Percentiles rank a stretch among this genome's conserved stretches.
Conservation (phyloP, 768 basidiomycete species). For the Lentinula detonsa region DNA sequence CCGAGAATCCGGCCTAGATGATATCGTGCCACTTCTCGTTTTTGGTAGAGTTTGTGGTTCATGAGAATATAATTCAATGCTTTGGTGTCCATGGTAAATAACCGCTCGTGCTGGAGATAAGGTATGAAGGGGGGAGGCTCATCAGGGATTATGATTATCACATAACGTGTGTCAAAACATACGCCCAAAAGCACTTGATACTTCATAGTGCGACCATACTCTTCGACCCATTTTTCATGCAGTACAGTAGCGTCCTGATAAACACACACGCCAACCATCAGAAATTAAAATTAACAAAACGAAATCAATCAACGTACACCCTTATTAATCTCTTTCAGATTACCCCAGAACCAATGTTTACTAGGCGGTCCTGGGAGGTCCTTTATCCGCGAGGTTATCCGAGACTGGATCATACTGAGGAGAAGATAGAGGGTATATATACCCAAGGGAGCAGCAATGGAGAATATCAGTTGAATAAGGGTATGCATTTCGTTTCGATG, state of each 20-base stretch:
- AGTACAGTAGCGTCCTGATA: slow-evolving; percentile 15
- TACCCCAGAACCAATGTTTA: slow-evolving; percentile 26
- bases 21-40: slow-evolving; percentile 35
- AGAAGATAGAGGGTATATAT: slow-evolving; percentile 13
- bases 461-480: slow-evolving; percentile 7
- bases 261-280: neutral
- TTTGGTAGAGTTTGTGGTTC: slow-evolving; percentile 50
- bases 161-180: slow-evolving; percentile 2
- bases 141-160: too few relatives aligned
- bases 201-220: slow-evolving; percentile 28
- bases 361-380: slow-evolving; percentile 31
- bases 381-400: slow-evolving; percentile 21
- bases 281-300: too few relatives aligned
- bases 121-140: neutral
- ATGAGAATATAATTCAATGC: slow-evolving; percentile 62
- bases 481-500: neutral
- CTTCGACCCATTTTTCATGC: slow-evolving; percentile 26
- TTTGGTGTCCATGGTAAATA: slow-evolving; percentile 56
- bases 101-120: slow-evolving; percentile 21
- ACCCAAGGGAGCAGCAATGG: neutral
- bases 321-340: slow-evolving; percentile 21
- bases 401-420: slow-evolving; percentile 8
- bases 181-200: slow-evolving; percentile 28
- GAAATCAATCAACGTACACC: slow-evolving; percentile 13
- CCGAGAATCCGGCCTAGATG: slow-evolving; percentile 38